These are phyloP conservation scores for Rhodomyrtus psidioides DNA, from an alignment of 441 rosid species.

Conservation along the genomic window DNA sequence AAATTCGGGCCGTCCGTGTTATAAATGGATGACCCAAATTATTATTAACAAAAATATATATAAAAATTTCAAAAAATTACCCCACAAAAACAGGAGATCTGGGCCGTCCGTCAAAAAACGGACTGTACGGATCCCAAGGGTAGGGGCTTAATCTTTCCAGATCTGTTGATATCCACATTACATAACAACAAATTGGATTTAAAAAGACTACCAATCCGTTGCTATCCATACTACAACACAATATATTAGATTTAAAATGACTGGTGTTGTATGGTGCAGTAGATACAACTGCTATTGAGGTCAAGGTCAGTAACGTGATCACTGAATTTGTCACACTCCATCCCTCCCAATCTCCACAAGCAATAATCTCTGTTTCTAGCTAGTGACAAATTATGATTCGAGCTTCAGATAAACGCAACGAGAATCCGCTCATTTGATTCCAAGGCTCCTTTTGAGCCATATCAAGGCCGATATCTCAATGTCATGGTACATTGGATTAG, in stretches of 20 bases:
- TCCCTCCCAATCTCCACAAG: conserved; percentile 13
- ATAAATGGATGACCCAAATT: too few relatives aligned
- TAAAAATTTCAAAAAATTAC: too few relatives aligned
- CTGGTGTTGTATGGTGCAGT: neutral
- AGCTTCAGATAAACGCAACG: neutral
- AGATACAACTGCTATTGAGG: conserved; percentile 2
- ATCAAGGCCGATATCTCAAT: conserved; percentile 17
- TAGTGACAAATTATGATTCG: neutral
- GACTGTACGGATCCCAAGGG: too few relatives aligned
- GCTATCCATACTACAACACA: neutral
- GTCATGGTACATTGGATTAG: neutral
- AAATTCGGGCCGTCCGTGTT: too few relatives aligned
- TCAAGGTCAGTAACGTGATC: conserved; percentile 17
- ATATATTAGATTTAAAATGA: neutral
- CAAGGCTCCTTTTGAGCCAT: conserved; percentile 17
- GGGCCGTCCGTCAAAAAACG: too few relatives aligned
- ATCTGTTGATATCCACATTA: neutral
- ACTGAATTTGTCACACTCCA: conserved; percentile 4
- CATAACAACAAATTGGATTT: neutral
- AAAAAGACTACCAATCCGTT: too few relatives aligned
- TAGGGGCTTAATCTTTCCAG: too few relatives aligned
- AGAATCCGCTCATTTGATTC: neutral
- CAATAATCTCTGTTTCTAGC: conserved; percentile 7
- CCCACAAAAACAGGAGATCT: too few relatives aligned
- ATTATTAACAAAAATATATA: too few relatives aligned